Evolutionary conservation across 2,329 filamentous ascomycete species (phyloP), one percentile per base, ranked within the genome.

Genomic region (Falciphora oryzae): DNA sequence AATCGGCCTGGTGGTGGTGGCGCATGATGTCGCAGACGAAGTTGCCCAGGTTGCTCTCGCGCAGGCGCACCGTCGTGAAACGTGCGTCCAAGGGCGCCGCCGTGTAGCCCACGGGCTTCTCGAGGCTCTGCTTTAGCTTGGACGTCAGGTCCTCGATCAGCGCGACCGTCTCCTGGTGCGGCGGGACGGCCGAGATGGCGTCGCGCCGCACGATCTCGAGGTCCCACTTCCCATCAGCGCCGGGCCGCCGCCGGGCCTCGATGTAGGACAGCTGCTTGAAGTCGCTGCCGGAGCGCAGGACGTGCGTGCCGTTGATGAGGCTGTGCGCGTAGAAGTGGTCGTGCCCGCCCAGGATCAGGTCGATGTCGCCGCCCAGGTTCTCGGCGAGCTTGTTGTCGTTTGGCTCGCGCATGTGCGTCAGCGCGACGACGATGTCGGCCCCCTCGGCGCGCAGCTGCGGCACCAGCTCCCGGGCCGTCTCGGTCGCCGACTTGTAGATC

Each of bases 21-120:
- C 92, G 85, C 92, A 97, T 96, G 29, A 97, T 83, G 73, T 97
- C 93, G 75, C 91, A 95, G 3, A 96, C 89, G 74, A 96, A 96
- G 75, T 97, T 97, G 1, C 90, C 92, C 18, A 96, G 79, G 72
- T 97, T 97, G 64, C 89, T 92, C 75, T 97, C 93, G 59, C 79
- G 81, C 27, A 85, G 79, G 14, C 93, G 83, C 0, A 96, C 91
- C 0, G 92, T 96, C 22, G 87, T 90, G 75, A 97, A 97, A 2
- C 93, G 88, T 2, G 90, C 91, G 73, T 97, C 93, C 0, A 97
- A 83, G 0, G 93, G 91, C 1, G 87, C 88, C 0, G 89, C 87
- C 0, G 92, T 96, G 77, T 91, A 96, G 3, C 93, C 92, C 35
- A 97, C 81, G 0, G 92, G 89, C 74, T 93, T 93, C 65, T 93